Percentiles rank a stretch among this genome's conserved stretches.
phyloP scores from a whole-genome alignment of 345 rosid species.

The Lepidium didymum region DNA sequence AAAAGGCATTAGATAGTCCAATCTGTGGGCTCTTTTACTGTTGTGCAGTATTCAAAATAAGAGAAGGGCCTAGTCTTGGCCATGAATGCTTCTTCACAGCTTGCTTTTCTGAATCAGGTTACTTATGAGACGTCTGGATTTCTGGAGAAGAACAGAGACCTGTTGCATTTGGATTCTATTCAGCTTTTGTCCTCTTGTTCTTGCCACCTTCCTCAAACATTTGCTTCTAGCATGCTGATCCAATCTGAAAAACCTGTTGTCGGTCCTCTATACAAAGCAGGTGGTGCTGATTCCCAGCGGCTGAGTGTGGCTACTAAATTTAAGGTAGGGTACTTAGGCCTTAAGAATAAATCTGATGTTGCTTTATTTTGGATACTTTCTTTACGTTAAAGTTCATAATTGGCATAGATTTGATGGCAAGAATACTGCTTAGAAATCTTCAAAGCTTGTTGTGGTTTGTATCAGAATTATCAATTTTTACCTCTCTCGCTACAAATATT shows the following conservation, averaged over 20 bases:
- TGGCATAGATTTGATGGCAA: slow-evolving; percentile 1
- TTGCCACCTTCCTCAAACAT: slow-evolving; percentile 76
- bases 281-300: slow-evolving; percentile 96
- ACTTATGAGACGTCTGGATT: slow-evolving; percentile 89
- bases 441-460: slow-evolving; percentile 11
- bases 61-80: background rate
- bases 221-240: slow-evolving; percentile 81
- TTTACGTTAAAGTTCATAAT: background rate
- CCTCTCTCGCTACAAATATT: background rate
- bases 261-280: slow-evolving; percentile 85
- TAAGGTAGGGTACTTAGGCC: slow-evolving; percentile 48
- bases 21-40: background rate
- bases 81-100: slow-evolving; percentile 18
- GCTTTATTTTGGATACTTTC: background rate
- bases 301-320: slow-evolving; percentile 89
- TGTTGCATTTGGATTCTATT: slow-evolving; percentile 86
- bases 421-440: background rate
- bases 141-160: slow-evolving; percentile 96
- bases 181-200: slow-evolving; percentile 86
- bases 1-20: background rate
- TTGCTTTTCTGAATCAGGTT: slow-evolving; percentile 51
- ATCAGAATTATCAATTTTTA: background rate
- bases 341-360: background rate
- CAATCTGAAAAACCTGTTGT: slow-evolving; percentile 72
- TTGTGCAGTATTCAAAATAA: background rate